These are phyloP conservation scores for Pseudogymnoascus sp. DNA, from an alignment of 2,329 filamentous ascomycete species.

Conservation along the genomic window DNA sequence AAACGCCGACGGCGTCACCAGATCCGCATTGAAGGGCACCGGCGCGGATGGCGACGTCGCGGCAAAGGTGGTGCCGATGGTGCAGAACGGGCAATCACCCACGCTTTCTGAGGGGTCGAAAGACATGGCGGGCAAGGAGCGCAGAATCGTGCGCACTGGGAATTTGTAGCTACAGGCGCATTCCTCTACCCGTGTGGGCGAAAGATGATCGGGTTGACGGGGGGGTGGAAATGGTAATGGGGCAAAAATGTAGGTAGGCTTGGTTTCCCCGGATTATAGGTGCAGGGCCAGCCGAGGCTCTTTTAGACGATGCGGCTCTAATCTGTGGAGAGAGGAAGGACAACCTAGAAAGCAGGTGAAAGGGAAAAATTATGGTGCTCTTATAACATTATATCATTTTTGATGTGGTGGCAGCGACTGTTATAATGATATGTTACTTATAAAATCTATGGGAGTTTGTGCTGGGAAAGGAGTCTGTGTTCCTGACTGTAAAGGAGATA, in stretches of 20 bases:
- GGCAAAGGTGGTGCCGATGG: conserved; percentile 42
- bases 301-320: background rate
- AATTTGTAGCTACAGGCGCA: background rate
- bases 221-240: background rate
- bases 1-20: conserved; percentile 38
- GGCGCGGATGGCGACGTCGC: conserved; percentile 30
- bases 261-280: background rate
- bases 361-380: background rate
- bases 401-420: background rate
- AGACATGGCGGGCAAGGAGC: background rate
- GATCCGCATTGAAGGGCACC: conserved; percentile 24
- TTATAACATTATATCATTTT: background rate
- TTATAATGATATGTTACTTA: background rate
- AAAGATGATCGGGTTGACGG: background rate
- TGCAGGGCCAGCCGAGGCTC: background rate
- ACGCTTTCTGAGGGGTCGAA: background rate
- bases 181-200: background rate
- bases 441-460: background rate
- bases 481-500: background rate
- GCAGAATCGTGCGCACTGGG: background rate
- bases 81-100: conserved; percentile 51
- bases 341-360: background rate
- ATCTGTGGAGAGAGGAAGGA: background rate
- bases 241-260: background rate
- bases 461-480: background rate